Conservation (phyloP, 306 rosid genomes). For the Cercis canadensis region DNA sequence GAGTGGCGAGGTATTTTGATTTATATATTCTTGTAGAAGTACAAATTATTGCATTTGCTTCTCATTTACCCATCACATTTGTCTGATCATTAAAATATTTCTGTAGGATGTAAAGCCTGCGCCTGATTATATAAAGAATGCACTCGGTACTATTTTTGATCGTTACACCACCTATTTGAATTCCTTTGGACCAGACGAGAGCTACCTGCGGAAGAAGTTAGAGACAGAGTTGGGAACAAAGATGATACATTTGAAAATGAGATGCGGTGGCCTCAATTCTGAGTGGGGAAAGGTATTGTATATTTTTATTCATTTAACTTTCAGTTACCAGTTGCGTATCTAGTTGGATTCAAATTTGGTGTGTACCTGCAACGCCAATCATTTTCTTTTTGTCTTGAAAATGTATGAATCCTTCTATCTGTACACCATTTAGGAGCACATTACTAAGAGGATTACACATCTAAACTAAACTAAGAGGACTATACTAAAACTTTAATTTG, state of each 20-base stretch:
- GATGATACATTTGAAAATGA: slow-evolving; percentile 91
- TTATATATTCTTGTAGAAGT: slow-evolving; percentile 3
- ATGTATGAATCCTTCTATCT: too few species aligned
- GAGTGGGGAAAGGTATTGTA: slow-evolving; percentile 93
- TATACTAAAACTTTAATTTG: too few species aligned
- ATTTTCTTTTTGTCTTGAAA: not conserved
- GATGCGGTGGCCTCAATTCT: slow-evolving; percentile 80
- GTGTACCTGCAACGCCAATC: not conserved
- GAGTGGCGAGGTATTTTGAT: slow-evolving; percentile 78
- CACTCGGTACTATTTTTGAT: slow-evolving; percentile 56
- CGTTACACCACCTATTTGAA: slow-evolving; percentile 84
- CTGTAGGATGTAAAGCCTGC: slow-evolving; percentile 69
- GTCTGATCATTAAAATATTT: slow-evolving; percentile 36
- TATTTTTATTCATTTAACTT: not conserved
- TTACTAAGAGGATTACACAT: too few species aligned
- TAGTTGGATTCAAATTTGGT: not conserved
- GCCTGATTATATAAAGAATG: slow-evolving; percentile 64
- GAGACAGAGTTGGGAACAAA: slow-evolving; percentile 87
- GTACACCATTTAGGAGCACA: too few species aligned
- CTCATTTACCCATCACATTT: not conserved
- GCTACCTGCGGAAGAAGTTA: slow-evolving; percentile 86
- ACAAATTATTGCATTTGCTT: slow-evolving; percentile 6
- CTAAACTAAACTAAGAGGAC: too few species aligned
- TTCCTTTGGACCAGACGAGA: slow-evolving; percentile 85
- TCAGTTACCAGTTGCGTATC: not conserved